Percentiles rank a stretch among this genome's conserved stretches.
Evolutionary conservation across 2,329 filamentous ascomycete species (phyloP).

Genomic region (Peltaster fructicola): DNA sequence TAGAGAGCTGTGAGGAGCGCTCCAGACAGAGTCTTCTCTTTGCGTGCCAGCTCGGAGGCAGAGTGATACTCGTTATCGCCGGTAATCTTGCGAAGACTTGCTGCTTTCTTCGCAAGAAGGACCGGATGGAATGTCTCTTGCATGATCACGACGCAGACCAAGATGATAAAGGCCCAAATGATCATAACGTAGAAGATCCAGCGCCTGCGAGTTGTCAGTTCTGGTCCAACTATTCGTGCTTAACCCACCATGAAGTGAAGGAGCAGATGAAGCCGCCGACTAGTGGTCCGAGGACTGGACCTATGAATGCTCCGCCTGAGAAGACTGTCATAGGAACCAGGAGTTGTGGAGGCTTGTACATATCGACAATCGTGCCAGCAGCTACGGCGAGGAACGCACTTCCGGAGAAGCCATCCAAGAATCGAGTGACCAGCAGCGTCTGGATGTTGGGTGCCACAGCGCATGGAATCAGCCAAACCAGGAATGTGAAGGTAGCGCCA

Average conservation of each 20-base stretch:
- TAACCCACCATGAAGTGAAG: too few relatives aligned
- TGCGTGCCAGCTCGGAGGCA: slow-evolving; percentile 29
- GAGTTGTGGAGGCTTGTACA: slow-evolving; percentile 31
- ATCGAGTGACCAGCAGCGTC: slow-evolving; percentile 37
- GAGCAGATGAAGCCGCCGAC: slow-evolving; percentile 34
- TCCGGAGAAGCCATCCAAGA: slow-evolving; percentile 36
- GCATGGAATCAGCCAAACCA: slow-evolving; percentile 38
- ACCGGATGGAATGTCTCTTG: slow-evolving; percentile 34
- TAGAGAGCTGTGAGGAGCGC: slow-evolving; percentile 24
- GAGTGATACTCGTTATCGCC: slow-evolving; percentile 29
- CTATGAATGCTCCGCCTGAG: slow-evolving; percentile 28
- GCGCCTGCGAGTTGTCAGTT: slow-evolving; percentile 31
- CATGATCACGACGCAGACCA: slow-evolving; percentile 28
- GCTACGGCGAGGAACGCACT: slow-evolving; percentile 33
- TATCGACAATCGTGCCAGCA: slow-evolving; percentile 31
- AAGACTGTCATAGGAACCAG: slow-evolving; percentile 12
- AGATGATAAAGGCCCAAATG: slow-evolving; percentile 24
- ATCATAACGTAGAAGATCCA: slow-evolving; percentile 41
- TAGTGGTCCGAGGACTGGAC: slow-evolving; percentile 32
- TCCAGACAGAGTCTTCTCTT: slow-evolving; percentile 10
- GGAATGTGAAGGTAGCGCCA: slow-evolving; percentile 17
- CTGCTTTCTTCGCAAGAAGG: slow-evolving; percentile 32
- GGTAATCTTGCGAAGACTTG: slow-evolving; percentile 29
- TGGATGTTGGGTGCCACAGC: slow-evolving; percentile 35
- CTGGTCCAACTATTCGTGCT: too few relatives aligned